Percentiles rank a stretch among this genome's conserved stretches.
These are phyloP conservation scores for Xylaria intraflava DNA, from an alignment of 495 filamentous ascomycete genomes.

Conservation along the genomic window DNA sequence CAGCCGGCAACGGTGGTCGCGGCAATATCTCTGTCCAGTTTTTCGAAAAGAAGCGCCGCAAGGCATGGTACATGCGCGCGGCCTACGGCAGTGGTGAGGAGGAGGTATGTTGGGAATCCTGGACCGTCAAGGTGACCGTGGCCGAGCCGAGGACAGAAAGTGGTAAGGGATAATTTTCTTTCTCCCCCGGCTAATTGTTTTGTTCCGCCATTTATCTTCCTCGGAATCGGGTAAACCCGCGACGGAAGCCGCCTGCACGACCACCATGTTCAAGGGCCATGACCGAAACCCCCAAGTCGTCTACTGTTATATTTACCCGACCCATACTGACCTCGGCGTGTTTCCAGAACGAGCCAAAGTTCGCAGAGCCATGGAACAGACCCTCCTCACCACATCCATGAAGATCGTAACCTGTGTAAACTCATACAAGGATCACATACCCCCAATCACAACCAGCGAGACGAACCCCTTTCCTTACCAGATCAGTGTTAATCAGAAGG, in stretches of 20 bases:
- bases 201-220: not conserved
- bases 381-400: constrained; percentile 75
- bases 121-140: constrained; percentile 86
- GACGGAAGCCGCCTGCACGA: no score
- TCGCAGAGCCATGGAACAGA: constrained; percentile 78
- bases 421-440: constrained; percentile 89
- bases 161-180: constrained; percentile 46
- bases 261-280: not conserved
- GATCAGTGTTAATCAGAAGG: constrained; percentile 75
- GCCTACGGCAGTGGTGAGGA: constrained; percentile 74
- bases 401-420: constrained; percentile 84
- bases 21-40: constrained; percentile 85
- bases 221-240: no score
- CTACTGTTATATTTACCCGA: not conserved
- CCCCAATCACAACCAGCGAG: constrained; percentile 89
- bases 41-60: constrained; percentile 83
- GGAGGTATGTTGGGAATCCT: constrained; percentile 94
- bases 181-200: not conserved
- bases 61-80: constrained; percentile 73
- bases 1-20: constrained; percentile 49
- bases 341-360: constrained; percentile 72
- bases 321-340: not conserved
- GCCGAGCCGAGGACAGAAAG: constrained; percentile 82
- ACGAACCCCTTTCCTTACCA: constrained; percentile 92
- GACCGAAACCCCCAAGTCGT: not conserved